A percentile compares a stretch with the other conserved stretches of the same genome.
These are phyloP conservation scores for Euphorbia pulcherrima DNA, from an alignment of 345 rosid species.

Conservation along the genomic window DNA sequence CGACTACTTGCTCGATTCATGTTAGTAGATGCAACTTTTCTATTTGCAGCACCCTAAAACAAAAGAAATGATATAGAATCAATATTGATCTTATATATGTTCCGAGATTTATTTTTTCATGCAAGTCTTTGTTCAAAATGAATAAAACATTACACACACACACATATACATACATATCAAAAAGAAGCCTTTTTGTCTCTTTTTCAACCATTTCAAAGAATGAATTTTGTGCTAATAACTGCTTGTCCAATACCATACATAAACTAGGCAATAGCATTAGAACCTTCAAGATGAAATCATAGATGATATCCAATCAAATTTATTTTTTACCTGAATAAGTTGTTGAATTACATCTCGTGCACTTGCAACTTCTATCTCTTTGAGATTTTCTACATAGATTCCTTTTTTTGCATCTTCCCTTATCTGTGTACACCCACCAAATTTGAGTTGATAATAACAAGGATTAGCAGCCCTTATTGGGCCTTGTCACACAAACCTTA, in stretches of 20 bases:
- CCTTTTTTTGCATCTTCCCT: conserved; percentile 95
- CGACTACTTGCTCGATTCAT: conserved; percentile 99
- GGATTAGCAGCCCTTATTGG: background rate
- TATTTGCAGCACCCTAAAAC: conserved; percentile 87
- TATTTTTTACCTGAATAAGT: conserved; percentile 58
- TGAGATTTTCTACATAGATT: conserved; percentile 84
- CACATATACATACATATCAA: too few relatives aligned
- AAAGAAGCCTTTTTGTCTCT: background rate
- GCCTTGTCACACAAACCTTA: background rate
- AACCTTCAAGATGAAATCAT: background rate
- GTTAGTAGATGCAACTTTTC: conserved; percentile 97
- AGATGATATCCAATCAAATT: background rate
- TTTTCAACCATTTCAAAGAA: background rate
- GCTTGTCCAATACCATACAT: background rate
- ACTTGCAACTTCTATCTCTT: conserved; percentile 85
- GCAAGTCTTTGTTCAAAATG: background rate
- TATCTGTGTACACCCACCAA: conserved; percentile 40
- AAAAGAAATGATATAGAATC: background rate
- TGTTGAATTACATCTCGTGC: conserved; percentile 90
- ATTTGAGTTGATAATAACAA: background rate
- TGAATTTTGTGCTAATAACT: background rate
- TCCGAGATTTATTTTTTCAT: background rate
- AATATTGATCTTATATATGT: background rate
- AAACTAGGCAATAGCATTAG: background rate
- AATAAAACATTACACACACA: too few relatives aligned